Conservation (phyloP, 1,284 basidiomycete genomes). For the Sporisorium iseilematis-ciliati region DNA sequence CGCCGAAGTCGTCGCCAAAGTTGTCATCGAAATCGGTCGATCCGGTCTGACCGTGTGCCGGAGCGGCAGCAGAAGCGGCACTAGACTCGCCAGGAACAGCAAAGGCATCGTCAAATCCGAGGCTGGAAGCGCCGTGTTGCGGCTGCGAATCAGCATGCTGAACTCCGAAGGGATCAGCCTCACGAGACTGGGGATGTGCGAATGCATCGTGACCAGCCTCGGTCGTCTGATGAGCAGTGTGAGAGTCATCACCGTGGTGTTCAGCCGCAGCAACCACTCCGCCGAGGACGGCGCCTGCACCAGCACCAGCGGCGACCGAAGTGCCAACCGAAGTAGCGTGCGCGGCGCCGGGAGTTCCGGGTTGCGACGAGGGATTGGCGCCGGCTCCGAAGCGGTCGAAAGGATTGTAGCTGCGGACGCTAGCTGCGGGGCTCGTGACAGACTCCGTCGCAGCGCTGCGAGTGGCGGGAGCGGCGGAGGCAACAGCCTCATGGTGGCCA, state of each 20-base stretch:
- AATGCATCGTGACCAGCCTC: neutral
- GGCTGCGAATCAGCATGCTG: constrained; percentile 20
- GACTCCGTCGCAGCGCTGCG: constrained; percentile 27
- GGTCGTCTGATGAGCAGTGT: neutral
- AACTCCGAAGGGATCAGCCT: constrained; percentile 59
- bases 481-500: constrained; percentile 43
- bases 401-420: constrained; percentile 86
- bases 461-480: constrained; percentile 53
- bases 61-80: constrained; percentile 59
- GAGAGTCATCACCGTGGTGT: constrained; percentile 19
- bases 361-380: constrained; percentile 11
- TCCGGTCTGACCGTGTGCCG: constrained; percentile 8
- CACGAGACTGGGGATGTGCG: constrained; percentile 11
- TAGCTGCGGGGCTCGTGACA: constrained; percentile 69
- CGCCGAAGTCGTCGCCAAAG: constrained; percentile 67
- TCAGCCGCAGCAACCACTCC: constrained; percentile 66
- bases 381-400: constrained; percentile 79
- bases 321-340: constrained; percentile 44
- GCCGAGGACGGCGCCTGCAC: constrained; percentile 61
- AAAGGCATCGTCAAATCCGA: constrained; percentile 75
- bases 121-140: constrained; percentile 13
- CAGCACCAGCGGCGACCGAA: constrained; percentile 60
- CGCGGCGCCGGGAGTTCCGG: constrained; percentile 16
- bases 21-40: constrained; percentile 56
- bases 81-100: constrained; percentile 70